Evolutionary conservation across 2,329 filamentous ascomycete genomes (phyloP), one percentile per base, ranked within the genome.

Genomic region (Mycosphaerella arachidis): DNA sequence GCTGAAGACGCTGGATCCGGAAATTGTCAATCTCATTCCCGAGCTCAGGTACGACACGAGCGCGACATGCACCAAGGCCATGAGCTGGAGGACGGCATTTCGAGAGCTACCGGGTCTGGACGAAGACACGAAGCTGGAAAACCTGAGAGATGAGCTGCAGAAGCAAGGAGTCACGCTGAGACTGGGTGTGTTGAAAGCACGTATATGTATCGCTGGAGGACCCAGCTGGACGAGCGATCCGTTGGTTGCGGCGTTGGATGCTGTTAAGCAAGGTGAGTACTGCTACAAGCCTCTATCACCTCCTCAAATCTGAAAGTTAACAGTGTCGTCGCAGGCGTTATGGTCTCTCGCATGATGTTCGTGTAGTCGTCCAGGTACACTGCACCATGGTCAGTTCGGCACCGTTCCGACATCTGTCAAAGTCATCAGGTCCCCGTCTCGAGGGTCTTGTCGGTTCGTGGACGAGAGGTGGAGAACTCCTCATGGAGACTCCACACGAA

Each of bases 261-360:
- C 59, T 40, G 59, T 63, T 10, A 64, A 61, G 29, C 45, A 48
- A 18, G 59, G 55, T 55, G 18, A 54, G 59, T 46, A 37, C 13
- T 37, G 24, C 29, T 46, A 33, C 20, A 7, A 31, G 16, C 18
- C 12, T 18, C n/a, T 10, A 30, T 29, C 3, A 16, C 13, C 9
- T 4, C 27, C 16, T 8, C 13, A 33, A 9, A 18, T 35, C 33
- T 27, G 31, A 53, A 6, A 6, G 20, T 43, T 56, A 43, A 48
- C 48, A 9, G 10, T 60, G 8, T 7, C 7, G 2, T 35, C 18
- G 31, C 50, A 56, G 61, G 61, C 7, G 48, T 56, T 12, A 53
- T 66, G 61, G 63, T 66, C 6, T 59, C 55, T 6, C 57, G 61
- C 31, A 63, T 62, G 63, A 66, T 66, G 61, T 66, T 62, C 53